Conservation (phyloP, 306 rosid species). For the Prunus armeniaca region DNA sequence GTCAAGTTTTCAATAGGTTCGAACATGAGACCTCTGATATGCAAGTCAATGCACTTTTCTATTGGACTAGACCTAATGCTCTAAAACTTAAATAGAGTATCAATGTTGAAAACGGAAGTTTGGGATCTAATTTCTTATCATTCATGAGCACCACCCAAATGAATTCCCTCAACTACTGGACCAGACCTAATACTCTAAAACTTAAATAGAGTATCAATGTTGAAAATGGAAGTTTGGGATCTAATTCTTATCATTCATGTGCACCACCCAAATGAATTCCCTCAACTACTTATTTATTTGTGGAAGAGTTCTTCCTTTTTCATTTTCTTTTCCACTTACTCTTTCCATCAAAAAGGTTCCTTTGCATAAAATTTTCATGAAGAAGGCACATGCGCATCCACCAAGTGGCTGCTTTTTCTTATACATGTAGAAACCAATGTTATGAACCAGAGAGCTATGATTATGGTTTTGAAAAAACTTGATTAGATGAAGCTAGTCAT, state of each 20-base stretch:
- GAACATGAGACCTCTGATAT: accelerated
- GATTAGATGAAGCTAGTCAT: background rate
- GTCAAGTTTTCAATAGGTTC: too few relatives aligned
- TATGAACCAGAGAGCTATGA: background rate
- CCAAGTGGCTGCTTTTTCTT: background rate
- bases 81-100: too few relatives aligned
- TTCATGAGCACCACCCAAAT: background rate
- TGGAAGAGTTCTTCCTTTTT: background rate
- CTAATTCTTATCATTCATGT: background rate
- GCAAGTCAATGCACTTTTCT: accelerated
- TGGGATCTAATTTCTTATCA: background rate
- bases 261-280: background rate
- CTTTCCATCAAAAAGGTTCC: background rate
- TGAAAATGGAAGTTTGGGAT: background rate
- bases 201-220: background rate
- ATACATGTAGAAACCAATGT: too few relatives aligned
- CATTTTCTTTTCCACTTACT: background rate
- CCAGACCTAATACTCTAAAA: too few relatives aligned
- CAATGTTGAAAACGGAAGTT: background rate
- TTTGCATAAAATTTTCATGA: background rate
- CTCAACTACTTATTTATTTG: background rate
- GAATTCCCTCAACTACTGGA: background rate
- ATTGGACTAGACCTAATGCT: too few relatives aligned
- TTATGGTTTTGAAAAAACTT: background rate
- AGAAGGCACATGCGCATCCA: background rate